phyloP scores from a whole-genome alignment of 345 rosid genomes.

The Populus nigra region DNA sequence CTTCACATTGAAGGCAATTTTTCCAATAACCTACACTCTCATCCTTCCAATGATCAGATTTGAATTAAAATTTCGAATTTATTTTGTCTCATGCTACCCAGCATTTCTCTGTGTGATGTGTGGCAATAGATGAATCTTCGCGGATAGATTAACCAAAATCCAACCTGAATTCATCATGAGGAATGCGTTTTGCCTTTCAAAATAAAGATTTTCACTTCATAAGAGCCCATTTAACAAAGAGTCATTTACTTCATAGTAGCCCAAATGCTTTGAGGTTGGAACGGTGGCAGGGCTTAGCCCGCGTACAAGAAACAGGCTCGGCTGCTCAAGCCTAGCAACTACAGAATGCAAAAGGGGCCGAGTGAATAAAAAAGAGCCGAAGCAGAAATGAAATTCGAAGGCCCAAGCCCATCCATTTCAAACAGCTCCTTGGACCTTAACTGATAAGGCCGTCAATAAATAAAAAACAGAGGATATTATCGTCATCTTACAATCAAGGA shows the following conservation, averaged over 20 bases:
- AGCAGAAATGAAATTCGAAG: neutral
- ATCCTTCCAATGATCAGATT: neutral
- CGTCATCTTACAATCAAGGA: neutral
- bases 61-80: too few relatives aligned
- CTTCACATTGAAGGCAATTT: too few relatives aligned
- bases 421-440: neutral
- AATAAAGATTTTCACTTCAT: neutral
- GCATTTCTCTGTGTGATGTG: neutral
- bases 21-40: neutral
- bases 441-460: neutral
- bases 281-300: neutral
- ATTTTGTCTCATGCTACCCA: neutral
- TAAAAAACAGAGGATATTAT: neutral
- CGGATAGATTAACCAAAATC: neutral
- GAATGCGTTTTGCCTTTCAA: too few relatives aligned
- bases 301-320: neutral
- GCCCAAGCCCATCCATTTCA: neutral
- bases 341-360: neutral
- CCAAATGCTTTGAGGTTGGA: neutral
- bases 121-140: neutral
- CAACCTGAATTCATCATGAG: neutral
- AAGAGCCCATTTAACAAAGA: neutral
- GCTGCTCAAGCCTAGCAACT: neutral
- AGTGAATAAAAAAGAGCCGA: neutral
- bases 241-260: neutral